These are phyloP conservation scores for Corynespora cassiicola DNA, from an alignment of 2,329 filamentous ascomycete genomes.

Conservation along the genomic window DNA sequence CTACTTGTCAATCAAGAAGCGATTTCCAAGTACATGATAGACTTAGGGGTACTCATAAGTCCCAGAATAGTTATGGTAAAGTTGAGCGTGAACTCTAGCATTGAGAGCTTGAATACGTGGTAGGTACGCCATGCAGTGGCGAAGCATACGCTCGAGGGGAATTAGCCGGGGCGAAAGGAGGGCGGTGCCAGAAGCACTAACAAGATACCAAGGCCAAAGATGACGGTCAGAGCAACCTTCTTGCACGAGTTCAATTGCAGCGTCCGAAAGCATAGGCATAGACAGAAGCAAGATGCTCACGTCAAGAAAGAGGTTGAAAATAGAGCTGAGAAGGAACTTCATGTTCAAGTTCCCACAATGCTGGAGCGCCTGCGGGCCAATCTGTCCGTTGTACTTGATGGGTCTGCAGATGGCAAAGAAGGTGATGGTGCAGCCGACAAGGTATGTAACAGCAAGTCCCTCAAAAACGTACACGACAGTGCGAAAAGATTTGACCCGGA, in stretches of 20 bases:
- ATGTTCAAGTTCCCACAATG: background rate
- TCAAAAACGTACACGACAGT: slow-evolving; percentile 4
- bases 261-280: slow-evolving; percentile 8
- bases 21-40: too few species aligned
- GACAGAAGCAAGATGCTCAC: slow-evolving; percentile 7
- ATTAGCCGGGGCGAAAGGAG: slow-evolving; percentile 16
- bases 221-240: slow-evolving; percentile 13
- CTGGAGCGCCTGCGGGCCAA: slow-evolving; percentile 3
- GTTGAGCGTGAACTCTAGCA: slow-evolving; percentile 1
- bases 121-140: slow-evolving; percentile 18
- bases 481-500: slow-evolving; percentile 4
- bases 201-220: slow-evolving; percentile 26
- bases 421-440: slow-evolving; percentile 9
- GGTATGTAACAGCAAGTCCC: slow-evolving; percentile 2
- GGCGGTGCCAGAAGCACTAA: slow-evolving; percentile 15
- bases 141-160: slow-evolving; percentile 19
- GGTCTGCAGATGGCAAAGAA: slow-evolving; percentile 10
- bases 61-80: slow-evolving; percentile 6
- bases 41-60: too few species aligned
- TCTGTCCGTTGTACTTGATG: slow-evolving; percentile 6
- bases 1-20: too few species aligned
- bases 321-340: slow-evolving; percentile 3
- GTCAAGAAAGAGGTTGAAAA: slow-evolving; percentile 8
- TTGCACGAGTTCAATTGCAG: slow-evolving; percentile 2
- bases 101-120: slow-evolving; percentile 9